Conservation (phyloP, 257 asterid genomes). For the Solanum sejunctum region DNA sequence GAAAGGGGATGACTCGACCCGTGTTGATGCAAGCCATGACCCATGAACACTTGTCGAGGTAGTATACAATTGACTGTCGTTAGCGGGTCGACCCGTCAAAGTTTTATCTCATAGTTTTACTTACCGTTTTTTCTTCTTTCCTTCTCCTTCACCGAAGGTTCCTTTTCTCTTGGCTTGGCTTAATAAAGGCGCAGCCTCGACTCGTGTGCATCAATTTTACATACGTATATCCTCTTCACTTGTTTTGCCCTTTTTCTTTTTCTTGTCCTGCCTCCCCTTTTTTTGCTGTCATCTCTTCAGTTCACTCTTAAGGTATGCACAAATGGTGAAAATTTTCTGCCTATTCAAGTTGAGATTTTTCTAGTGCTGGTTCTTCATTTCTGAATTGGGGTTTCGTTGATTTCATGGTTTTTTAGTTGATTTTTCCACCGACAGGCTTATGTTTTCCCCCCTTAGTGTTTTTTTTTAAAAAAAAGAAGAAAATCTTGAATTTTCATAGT, state of each 20-base stretch:
- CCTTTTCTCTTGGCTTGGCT: background rate
- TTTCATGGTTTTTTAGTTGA: background rate
- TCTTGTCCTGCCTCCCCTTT: background rate
- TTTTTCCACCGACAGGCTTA: background rate
- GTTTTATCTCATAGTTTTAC: background rate
- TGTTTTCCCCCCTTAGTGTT: background rate
- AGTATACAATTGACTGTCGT: background rate
- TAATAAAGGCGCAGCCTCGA: background rate
- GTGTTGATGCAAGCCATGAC: background rate
- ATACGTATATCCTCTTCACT: background rate
- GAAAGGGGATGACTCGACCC: background rate
- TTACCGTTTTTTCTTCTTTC: background rate
- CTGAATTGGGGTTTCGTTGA: background rate
- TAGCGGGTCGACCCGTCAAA: background rate
- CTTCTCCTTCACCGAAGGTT: background rate
- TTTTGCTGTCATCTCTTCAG: background rate
- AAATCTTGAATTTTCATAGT: background rate
- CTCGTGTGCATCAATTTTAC: background rate
- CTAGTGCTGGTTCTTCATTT: background rate
- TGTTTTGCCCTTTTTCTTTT: background rate
- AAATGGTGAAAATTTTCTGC: background rate
- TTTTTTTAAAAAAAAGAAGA: background rate
- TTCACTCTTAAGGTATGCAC: background rate
- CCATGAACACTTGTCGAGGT: background rate
- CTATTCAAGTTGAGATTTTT: background rate